Base-by-base conservation (phyloP, 1,284 basidiomycete genomes). In the Ustilago vetiveriae region DNA sequence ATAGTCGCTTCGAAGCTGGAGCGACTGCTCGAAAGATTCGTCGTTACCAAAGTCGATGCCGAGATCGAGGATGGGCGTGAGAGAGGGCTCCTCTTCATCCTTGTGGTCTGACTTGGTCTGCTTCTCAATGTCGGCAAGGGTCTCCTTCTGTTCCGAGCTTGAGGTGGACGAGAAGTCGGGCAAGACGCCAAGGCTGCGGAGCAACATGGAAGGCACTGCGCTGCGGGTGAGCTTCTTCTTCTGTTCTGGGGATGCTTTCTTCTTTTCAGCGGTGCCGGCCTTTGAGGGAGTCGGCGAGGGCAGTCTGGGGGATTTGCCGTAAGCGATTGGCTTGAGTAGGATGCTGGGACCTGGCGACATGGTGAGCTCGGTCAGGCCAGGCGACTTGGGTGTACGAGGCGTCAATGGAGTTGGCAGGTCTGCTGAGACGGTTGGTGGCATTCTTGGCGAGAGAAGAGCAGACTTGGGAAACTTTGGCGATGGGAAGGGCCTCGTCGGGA, bases 11-110 rank as follows among this genome's bases (percentile, higher is more conserved):
- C 46, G 64, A 14, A 72, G 54, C 36, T 64, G 42, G 21, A 70
- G 60, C 1, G 59, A 53, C 35, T 64, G 41, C 22, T 59, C 48
- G 41, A 70, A 65, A 1, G 47, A 41, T 13, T 49, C 47, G 37
- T 70, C 56, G 33, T 50, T 54, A 2, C 56, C 62, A 57, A 73
- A 63, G 46, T 62, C 60, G 32, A 73, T 58, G 24, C 63, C 66
- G 26, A 73, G 65, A 30, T 73, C 66, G 22, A 73, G 66, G 36
- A 73, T 73, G 0, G 70, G 70, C 6, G 70, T 73, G 32, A 72
- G 48, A 1, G 68, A 72, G 7, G 49, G 48, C 27, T 65, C 68
- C 10, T 72, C 54, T 2, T 50, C 55, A 13, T 65, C 58, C 11
- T 64, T 47, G 2, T 32, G 17, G 10, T 39, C 19, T 13, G 52